Evolutionary conservation across 2,329 filamentous ascomycete species (phyloP), one percentile per base, ranked within the genome.

Genomic region (Fusarium mundagurra): DNA sequence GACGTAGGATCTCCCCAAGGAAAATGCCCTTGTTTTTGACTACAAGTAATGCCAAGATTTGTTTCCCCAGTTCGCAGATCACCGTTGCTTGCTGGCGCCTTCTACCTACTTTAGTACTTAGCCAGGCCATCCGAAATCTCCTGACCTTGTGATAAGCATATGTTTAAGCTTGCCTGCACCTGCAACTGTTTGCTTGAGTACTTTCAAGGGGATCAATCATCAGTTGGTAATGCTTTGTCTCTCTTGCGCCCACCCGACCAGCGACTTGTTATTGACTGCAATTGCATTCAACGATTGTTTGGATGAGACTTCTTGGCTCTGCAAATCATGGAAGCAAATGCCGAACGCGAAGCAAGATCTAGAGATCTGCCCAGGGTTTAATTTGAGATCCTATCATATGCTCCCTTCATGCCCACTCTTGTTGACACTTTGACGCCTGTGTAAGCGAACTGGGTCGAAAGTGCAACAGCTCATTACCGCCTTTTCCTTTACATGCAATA

Each of bases 391-490:
- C 38, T 47, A 53, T 59, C 31, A 31, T 41, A 38, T 33, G 24
- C 41, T 54, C 12, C 48, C 43, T 33, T 47, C 20, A 45, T 57
- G 44, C 39, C 51, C 59, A 69, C 67, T 64, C 66, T 59, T 47
- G 59, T 43, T 69, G 55, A 29, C 50, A 34, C 43, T 36, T 53
- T 51, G 38, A 48, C 27, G 43, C 38, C 47, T 38, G 64, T 54
- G 57, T 53, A 69, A 69, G 67, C 67, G 65, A 69, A 64, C 33
- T 64, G 58, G 57, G 43, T 33, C 65, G 63, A 24, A 22, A 61
- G 24, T 43, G 27, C 31, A 29, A 54, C 51, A 59, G 33, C 48
- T 47, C 44, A 33, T 45, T 36, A 59, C 61, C 61, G 64, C 61
- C 41, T 66, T 67, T 67, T 59, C 22, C 34, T 43, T 29, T 13